These are phyloP conservation scores for Aspergillus hiratsukae DNA, from an alignment of 2,329 filamentous ascomycete species.

Conservation along the genomic window DNA sequence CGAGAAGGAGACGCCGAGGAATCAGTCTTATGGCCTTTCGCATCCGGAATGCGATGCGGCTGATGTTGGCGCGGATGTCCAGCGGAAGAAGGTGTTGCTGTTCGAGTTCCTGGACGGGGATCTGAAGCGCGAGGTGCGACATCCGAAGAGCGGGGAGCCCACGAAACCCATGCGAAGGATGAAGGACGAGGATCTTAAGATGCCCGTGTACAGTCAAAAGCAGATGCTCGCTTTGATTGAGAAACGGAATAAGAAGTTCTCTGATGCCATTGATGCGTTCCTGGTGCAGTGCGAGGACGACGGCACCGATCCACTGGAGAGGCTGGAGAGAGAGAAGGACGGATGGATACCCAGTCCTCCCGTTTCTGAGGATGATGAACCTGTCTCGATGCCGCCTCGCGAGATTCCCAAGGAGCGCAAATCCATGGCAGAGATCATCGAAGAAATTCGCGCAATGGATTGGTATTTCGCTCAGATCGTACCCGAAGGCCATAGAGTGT, in stretches of 20 bases:
- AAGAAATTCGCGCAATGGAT: slow-evolving; percentile 72
- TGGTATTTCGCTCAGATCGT: slow-evolving; percentile 95
- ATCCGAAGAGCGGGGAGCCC: slow-evolving; percentile 69
- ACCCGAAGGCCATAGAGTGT: slow-evolving; percentile 84
- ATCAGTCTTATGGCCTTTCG: slow-evolving; percentile 52
- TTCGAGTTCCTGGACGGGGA: slow-evolving; percentile 94
- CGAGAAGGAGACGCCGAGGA: slow-evolving; percentile 48
- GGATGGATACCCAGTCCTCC: slow-evolving; percentile 60
- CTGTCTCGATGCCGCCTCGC: slow-evolving; percentile 52
- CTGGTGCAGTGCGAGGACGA: slow-evolving; percentile 66
- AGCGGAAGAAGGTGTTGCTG: slow-evolving; percentile 65
- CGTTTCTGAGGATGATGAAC: slow-evolving; percentile 30
- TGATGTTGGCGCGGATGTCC: slow-evolving; percentile 32
- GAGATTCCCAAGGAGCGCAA: slow-evolving; percentile 77
- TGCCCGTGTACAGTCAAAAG: slow-evolving; percentile 89
- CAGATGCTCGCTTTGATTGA: slow-evolving; percentile 87
- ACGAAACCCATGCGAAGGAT: slow-evolving; percentile 64
- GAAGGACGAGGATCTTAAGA: slow-evolving; percentile 74
- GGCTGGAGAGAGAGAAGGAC: slow-evolving; percentile 57
- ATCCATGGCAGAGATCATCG: slow-evolving; percentile 75
- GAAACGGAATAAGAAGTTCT: slow-evolving; percentile 81
- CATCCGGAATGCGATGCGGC: slow-evolving; percentile 31
- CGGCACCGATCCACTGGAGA: slow-evolving; percentile 61
- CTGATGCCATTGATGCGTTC: slow-evolving; percentile 69
- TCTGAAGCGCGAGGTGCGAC: slow-evolving; percentile 71